Conservation (phyloP, 208 protist genomes). For the Acanthamoeba culbertsoni region DNA sequence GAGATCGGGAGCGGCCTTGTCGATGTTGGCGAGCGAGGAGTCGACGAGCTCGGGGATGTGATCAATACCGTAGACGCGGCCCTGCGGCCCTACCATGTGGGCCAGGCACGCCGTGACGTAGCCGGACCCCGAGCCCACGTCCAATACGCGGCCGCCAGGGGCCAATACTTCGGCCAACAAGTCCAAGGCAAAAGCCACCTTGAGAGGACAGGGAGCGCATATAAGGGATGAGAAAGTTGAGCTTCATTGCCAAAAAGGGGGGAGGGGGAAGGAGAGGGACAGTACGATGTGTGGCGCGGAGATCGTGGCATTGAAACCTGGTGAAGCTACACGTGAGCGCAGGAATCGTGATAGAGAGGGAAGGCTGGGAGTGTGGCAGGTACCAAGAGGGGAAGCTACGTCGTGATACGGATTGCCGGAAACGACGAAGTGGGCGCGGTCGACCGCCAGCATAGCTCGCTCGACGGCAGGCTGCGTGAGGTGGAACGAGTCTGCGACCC, state of each 20-base stretch:
- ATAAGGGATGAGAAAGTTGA: background rate
- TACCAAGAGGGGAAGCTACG: background rate
- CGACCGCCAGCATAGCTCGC: slow-evolving; percentile 16
- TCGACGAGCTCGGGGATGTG: slow-evolving; percentile 75
- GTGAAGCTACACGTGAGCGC: no score
- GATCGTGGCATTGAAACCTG: slow-evolving; percentile 46
- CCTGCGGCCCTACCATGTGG: slow-evolving; percentile 51
- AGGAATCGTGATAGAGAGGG: background rate
- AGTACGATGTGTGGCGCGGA: slow-evolving; percentile 47
- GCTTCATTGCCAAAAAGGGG: background rate
- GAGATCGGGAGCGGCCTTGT: slow-evolving; percentile 16
- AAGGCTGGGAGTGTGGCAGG: background rate
- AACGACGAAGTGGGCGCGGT: slow-evolving; percentile 5
- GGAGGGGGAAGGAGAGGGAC: background rate
- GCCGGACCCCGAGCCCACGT: slow-evolving; percentile 78
- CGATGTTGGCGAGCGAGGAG: slow-evolving; percentile 59
- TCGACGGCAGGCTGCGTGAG: background rate
- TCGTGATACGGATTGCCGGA: slow-evolving; percentile 43
- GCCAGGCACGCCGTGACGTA: slow-evolving; percentile 73
- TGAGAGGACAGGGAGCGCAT: background rate
- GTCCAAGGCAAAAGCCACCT: background rate
- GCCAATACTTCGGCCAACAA: background rate
- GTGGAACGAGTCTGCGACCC: background rate
- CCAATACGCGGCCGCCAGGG: slow-evolving; percentile 59
- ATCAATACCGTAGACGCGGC: slow-evolving; percentile 28